Evolutionary conservation across 139 green algal species (phyloP).

Genomic region (Zygnema circumcarinatum): DNA sequence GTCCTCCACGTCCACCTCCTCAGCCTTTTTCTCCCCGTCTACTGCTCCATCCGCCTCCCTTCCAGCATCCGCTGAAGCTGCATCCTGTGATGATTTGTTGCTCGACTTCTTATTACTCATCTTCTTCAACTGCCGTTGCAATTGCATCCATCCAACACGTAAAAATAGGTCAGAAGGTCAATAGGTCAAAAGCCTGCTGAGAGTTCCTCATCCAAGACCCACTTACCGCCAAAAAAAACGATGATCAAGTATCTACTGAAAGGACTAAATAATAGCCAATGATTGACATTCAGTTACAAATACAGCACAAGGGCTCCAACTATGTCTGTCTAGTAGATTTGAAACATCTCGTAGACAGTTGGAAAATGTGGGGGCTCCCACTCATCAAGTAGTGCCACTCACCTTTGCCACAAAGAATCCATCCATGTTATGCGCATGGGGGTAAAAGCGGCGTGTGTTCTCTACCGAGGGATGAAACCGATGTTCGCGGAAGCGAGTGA

Average conservation of each 20-base stretch:
- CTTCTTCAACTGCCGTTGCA: conserved; percentile 88
- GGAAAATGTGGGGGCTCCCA: neutral
- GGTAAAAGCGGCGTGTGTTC: conserved; percentile 92
- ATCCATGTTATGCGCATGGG: conserved; percentile 98
- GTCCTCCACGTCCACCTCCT: conserved; percentile 30
- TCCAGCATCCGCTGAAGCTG: neutral
- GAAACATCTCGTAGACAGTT: neutral
- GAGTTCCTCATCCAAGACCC: neutral
- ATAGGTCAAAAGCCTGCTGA: neutral
- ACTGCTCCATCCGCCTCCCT: conserved; percentile 31
- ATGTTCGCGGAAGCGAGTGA: conserved; percentile 86
- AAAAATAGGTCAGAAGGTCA: neutral
- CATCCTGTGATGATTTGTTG: conserved; percentile 30
- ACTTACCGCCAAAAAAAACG: neutral
- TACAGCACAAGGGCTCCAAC: neutral
- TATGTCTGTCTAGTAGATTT: neutral
- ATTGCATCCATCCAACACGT: neutral
- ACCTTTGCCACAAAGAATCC: conserved; percentile 98
- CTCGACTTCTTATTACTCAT: conserved; percentile 77
- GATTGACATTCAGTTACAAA: neutral
- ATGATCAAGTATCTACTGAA: neutral
- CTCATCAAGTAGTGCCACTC: neutral
- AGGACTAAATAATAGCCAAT: too few relatives aligned
- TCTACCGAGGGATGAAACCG: conserved; percentile 91
- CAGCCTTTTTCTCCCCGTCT: conserved; percentile 42